Conservation (phyloP, 1,139 yeast genomes). For the Saccharomyces hybrid region DNA sequence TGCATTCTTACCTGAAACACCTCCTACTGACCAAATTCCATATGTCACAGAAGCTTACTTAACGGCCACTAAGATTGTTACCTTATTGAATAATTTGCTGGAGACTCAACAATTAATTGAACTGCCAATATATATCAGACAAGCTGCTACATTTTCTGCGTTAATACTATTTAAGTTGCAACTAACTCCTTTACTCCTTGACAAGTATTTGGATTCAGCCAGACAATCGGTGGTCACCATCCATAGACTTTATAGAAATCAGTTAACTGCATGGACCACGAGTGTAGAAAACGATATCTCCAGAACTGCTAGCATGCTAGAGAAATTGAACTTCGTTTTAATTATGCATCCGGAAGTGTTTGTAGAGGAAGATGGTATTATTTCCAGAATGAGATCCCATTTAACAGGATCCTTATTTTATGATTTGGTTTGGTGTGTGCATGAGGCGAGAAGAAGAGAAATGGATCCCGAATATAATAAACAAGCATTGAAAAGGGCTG, state of each 20-base stretch:
- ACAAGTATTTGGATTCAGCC: slow-evolving; percentile 77
- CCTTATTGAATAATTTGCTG: slow-evolving; percentile 65
- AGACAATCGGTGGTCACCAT: slow-evolving; percentile 91
- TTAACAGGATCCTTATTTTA: slow-evolving; percentile 85
- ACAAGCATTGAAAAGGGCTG: slow-evolving; percentile 31
- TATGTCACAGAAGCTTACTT: slow-evolving; percentile 78
- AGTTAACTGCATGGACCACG: slow-evolving; percentile 78
- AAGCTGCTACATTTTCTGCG: slow-evolving; percentile 76
- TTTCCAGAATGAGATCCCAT: slow-evolving; percentile 85
- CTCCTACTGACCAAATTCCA: slow-evolving; percentile 72
- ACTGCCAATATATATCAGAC: slow-evolving; percentile 80
- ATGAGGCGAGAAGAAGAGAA: slow-evolving; percentile 81
- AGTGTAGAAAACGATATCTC: slow-evolving; percentile 86
- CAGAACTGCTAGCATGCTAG: slow-evolving; percentile 87
- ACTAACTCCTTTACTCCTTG: slow-evolving; percentile 66
- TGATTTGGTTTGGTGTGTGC: slow-evolving; percentile 91
- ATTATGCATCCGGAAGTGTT: slow-evolving; percentile 84
- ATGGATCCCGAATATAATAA: slow-evolving; percentile 39
- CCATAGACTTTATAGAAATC: slow-evolving; percentile 78
- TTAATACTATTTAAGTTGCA: slow-evolving; percentile 74
- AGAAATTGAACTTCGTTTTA: slow-evolving; percentile 77
- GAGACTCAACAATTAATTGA: slow-evolving; percentile 67
- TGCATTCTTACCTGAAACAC: slow-evolving; percentile 87
- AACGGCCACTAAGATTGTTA: slow-evolving; percentile 73
- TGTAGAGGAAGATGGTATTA: slow-evolving; percentile 60